Evolutionary conservation across 202 grass and related monocot genomes (phyloP), one percentile per base, ranked within the genome.

Genomic region (Carex sylvatica): DNA sequence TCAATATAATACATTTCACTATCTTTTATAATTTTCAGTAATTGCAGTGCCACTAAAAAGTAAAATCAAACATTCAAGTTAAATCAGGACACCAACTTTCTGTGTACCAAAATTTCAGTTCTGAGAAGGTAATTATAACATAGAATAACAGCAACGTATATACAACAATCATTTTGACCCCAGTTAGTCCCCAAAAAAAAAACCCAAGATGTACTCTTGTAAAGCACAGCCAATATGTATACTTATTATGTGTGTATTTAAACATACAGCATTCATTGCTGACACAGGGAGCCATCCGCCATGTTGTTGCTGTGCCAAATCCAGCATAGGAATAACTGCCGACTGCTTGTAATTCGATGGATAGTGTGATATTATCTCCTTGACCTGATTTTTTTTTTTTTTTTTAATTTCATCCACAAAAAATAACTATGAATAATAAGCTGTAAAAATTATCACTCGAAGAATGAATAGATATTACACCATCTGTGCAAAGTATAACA

Each of bases 321-420:
- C 96, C 81, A 99, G 83, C 80, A 99, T 9, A 7, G 89, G 92
- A 81, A 99, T 95, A 82, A 95, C 87, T 72, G 89, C 93, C 59
- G 96, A 99, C 83, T 95, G 96, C 91, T 95, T 99, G 83, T 99
- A 99, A 82, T 99, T 99, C 61, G 91, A 92, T 77, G 96, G 93
- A 81, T 99, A 99, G 82, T 99, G 91, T 49, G 92, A 95, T 23
- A 99, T 53, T 26, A 99, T 95, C 9, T 99, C 93, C 16, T 93
- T 90, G 52, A 88, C 96, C 95, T 98, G 54, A n/a, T 36, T 12
- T 30, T 52, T 49, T 36, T 23, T 26, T 49, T 49, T 36, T 22
- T 31, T 47, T 36, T 40, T 6, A 49, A 61, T 80, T 55, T 80
- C 28, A 74, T 15, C 24, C 18, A 66, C 44, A 59, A 40, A 65